Conservation (phyloP, 805 yeast species). For the Wickerhamiella australiensis region DNA sequence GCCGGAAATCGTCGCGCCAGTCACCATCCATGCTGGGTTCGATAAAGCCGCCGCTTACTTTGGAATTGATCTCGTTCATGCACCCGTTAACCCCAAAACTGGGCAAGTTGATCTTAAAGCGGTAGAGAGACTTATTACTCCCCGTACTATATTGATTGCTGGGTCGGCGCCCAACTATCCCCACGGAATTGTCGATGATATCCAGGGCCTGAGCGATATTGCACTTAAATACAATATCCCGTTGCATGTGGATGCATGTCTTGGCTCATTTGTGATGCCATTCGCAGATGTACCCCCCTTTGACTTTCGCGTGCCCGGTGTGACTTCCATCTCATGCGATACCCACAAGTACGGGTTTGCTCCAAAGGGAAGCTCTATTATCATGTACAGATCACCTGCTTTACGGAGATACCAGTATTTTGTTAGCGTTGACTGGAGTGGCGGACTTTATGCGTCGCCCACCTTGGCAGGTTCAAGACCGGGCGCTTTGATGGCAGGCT, state of each 20-base stretch:
- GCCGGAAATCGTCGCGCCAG: constrained; percentile 86
- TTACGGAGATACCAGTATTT: constrained; percentile 76
- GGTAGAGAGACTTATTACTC: constrained; percentile 54
- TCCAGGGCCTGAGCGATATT: constrained; percentile 52
- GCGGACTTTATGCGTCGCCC: constrained; percentile 94
- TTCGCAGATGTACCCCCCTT: constrained; percentile 48
- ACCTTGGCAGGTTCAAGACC: constrained; percentile 95
- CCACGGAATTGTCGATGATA: constrained; percentile 90
- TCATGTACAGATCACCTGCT: constrained; percentile 66
- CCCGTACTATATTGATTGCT: constrained; percentile 67
- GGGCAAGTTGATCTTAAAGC: constrained; percentile 53
- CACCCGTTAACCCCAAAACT: constrained; percentile 55
- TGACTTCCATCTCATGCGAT: constrained; percentile 97
- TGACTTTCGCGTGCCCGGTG: constrained; percentile 77
- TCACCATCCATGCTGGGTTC: constrained; percentile 87
- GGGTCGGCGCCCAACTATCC: constrained; percentile 98
- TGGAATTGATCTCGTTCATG: constrained; percentile 72
- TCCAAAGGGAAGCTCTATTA: constrained; percentile 88
- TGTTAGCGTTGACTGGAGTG: constrained; percentile 74
- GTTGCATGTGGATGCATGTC: constrained; percentile 88
- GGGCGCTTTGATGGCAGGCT: constrained; percentile 94
- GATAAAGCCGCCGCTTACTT: constrained; percentile 88
- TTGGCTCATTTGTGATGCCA: constrained; percentile 84
- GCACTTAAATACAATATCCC: constrained; percentile 65
- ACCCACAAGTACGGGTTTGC: constrained; percentile 99